Evolutionary conservation across 331 rosid species (phyloP), one percentile per base, ranked within the genome.

Genomic region (Quercus lobata): DNA sequence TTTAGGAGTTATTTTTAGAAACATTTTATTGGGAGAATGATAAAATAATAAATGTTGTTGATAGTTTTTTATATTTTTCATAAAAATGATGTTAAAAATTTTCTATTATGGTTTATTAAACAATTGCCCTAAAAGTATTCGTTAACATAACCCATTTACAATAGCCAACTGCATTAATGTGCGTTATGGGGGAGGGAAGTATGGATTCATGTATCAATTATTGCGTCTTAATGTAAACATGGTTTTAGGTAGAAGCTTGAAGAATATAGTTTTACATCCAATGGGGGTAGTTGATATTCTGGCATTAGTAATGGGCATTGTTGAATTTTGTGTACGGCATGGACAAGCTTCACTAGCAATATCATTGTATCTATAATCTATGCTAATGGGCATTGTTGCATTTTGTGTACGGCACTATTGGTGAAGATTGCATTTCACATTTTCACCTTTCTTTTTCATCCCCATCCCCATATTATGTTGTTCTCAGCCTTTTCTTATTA

Each of bases 121-220:
- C 3, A 8, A 8, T 8, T 41, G 3, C 0, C 0, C 3, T 41
- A 41, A 8, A 0, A 1, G 1, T 0, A 41, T 41, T 1, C 1
- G 0, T 41, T 41, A 41, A 41, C 14, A 9, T 0, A 0, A 41
- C 3, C 14, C 12, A 78, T 71, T 22, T 75, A 57, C 71, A 76
- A 78, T 49, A 11, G 5, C 17, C 1, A 49, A 14, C 0, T 3
- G 6, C 55, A 49, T 49, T 49, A 1, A 3, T 49, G 55, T 0
- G 55, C 18, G 5, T 14, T 3, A 9, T 41, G 12, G 4, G 49
- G 14, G 4, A 41, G 14, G 4, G 49, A 9, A 41, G 14, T 14
- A 3, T 49, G 18, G 55, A 41, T 41, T 1, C 49, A 0, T 1
- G 12, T 41, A 41, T 41, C 49, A 41, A 41, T 11, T 49, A 49